Conservation (phyloP, 768 basidiomycete genomes). For the Lactifluus rugatus region DNA sequence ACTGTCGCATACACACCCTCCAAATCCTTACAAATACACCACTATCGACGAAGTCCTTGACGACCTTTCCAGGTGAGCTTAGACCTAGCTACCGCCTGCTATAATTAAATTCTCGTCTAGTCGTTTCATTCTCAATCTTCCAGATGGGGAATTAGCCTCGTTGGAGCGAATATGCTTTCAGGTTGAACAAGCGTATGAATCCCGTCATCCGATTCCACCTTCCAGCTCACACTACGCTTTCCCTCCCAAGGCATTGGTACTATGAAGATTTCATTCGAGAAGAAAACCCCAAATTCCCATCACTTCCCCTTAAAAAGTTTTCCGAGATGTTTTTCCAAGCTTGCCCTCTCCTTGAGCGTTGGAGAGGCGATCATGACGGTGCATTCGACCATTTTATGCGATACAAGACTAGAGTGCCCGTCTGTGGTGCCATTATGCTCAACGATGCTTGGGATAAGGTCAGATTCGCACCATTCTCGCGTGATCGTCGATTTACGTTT, state of each 20-base stretch:
- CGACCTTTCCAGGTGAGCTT: constrained; percentile 71
- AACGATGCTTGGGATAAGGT: constrained; percentile 93
- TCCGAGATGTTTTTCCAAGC: constrained; percentile 83
- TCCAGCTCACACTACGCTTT: constrained; percentile 16
- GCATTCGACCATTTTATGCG: constrained; percentile 87
- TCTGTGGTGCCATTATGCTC: constrained; percentile 95
- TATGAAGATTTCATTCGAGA: constrained; percentile 98
- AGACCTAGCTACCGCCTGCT: constrained; percentile 11
- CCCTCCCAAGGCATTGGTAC: constrained; percentile 81
- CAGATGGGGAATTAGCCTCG: constrained; percentile 82
- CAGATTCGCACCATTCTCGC: constrained; percentile 13
- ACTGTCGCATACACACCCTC: constrained; percentile 29
- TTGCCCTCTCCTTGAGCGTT: constrained; percentile 74
- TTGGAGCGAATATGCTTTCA: constrained; percentile 96
- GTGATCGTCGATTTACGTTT: constrained; percentile 14
- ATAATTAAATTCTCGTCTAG: constrained; percentile 31
- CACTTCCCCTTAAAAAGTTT: constrained; percentile 84
- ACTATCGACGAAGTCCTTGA: constrained; percentile 81
- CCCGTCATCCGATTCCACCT: constrained; percentile 5
- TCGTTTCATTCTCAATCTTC: constrained; percentile 94
- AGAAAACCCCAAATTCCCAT: constrained; percentile 77
- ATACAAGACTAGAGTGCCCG: constrained; percentile 94
- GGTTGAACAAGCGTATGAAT: constrained; percentile 92
- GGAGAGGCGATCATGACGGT: constrained; percentile 77
- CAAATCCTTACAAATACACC: constrained; percentile 51